phyloP scores from a whole-genome alignment of 768 basidiomycete genomes.

The Lentinula boryana region DNA sequence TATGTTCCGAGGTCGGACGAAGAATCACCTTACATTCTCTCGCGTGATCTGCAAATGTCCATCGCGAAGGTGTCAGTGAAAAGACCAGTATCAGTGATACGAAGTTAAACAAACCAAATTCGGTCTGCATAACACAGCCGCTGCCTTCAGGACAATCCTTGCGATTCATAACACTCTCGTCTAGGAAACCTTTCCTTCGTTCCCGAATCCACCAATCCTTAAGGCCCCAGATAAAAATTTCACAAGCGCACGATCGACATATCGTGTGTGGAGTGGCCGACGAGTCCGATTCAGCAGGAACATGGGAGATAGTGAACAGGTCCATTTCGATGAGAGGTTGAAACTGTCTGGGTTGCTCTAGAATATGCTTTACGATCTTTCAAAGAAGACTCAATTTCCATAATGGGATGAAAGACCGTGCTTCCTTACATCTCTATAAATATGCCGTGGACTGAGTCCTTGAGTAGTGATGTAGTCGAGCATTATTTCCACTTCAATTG shows the following conservation, averaged over 20 bases:
- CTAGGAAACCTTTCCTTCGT: conserved; percentile 61
- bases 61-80: conserved; percentile 6
- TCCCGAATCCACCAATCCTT: conserved; percentile 83
- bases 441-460: conserved; percentile 57
- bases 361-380: conserved; percentile 59
- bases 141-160: conserved; percentile 66
- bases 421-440: conserved; percentile 55
- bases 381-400: not conserved
- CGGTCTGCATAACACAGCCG: conserved; percentile 54
- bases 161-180: conserved; percentile 46
- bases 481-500: conserved; percentile 78
- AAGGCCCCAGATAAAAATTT: conserved; percentile 70
- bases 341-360: conserved; percentile 58
- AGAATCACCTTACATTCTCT: conserved; percentile 56
- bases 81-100: not conserved
- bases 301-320: conserved; percentile 59
- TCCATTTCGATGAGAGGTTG: conserved; percentile 62
- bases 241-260: conserved; percentile 70
- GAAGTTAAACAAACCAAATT: conserved; percentile 45
- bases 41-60: conserved; percentile 49
- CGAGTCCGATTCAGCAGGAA: conserved; percentile 30
- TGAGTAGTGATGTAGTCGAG: conserved; percentile 70
- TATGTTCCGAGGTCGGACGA: conserved; percentile 1
- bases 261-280: conserved; percentile 53
- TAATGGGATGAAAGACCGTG: not conserved